These are phyloP conservation scores for Grigorovia yakushimaensis DNA, from an alignment of 805 yeast genomes.

Conservation along the genomic window DNA sequence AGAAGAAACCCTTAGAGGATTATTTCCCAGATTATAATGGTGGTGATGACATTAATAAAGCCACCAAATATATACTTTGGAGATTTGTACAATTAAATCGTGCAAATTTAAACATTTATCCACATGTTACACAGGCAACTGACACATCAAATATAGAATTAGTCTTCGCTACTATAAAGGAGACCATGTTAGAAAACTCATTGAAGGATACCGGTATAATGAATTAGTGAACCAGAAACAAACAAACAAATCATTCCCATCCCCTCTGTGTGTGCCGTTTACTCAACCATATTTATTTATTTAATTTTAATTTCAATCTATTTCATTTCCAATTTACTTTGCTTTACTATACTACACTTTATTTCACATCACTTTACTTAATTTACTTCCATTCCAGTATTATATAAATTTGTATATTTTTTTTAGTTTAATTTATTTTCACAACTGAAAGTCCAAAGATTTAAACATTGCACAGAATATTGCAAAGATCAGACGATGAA, in stretches of 20 bases:
- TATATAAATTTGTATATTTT: no score
- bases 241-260: background rate
- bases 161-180: constrained; percentile 78
- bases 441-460: no score
- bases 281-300: background rate
- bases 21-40: constrained; percentile 89
- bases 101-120: constrained; percentile 71
- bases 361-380: no score
- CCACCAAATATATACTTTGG: constrained; percentile 87
- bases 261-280: background rate
- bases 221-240: no score
- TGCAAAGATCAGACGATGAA: no score
- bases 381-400: no score
- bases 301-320: background rate
- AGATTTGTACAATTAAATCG: constrained; percentile 78
- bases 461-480: no score
- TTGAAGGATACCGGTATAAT: constrained; percentile 68
- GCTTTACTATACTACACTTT: no score
- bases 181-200: constrained; percentile 66
- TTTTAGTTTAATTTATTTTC: no score
- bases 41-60: constrained; percentile 80
- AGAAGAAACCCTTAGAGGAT: constrained; percentile 67
- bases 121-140: constrained; percentile 91
- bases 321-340: no score
- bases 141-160: constrained; percentile 82